Base-by-base conservation (phyloP, 331 rosid species). In the Rhamnella rubrinervis region DNA sequence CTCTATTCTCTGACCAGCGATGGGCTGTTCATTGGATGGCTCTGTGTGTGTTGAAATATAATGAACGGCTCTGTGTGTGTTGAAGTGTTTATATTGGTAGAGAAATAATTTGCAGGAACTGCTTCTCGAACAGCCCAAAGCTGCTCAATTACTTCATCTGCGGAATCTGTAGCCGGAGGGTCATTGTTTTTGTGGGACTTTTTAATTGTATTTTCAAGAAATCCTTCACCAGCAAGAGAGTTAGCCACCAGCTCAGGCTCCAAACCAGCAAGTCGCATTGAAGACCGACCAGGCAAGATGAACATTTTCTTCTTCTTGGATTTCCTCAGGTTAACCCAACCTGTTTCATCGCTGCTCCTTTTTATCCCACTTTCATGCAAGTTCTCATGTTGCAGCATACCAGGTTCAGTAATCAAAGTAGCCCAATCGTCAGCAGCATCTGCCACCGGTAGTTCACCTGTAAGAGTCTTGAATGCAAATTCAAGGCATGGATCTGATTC, bases 381-480 rank as follows among this genome's bases (percentile, higher is more conserved):
- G 68, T 59, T 70, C 75, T 75, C 61, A 25, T 72, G 66, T 55
- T 64, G 59, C 56, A 38, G 40, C 53, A 18, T 19, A 44, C 67
- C 78, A 65, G 51, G 65, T 68, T 67, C 71, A 57, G 56, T 18
- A 66, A 26, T 73, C 26, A 37, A 19, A 75, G 51, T 56, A 64
- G 80, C 56, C 23, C 53, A 41, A 25, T 64, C 65, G 55, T 71
- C 80, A 61, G 59, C 64, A 38, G 82, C 65, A 73, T 79, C 75
- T 67, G 67, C 75, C 59, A 66, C 73, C 12, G 92, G 87, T 62
- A 90, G 82, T 61, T 75, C 82, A 6, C 95, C 92, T 1, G 86
- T 82, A 74, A 91, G 96, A 62, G 92, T 84, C 75, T 84, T 84
- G 81, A 90, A 87, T 72, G 98, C 97, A 53, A 76, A 81, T 67